phyloP scores from a whole-genome alignment of 306 rosid species.

The Rosa rugosa region DNA sequence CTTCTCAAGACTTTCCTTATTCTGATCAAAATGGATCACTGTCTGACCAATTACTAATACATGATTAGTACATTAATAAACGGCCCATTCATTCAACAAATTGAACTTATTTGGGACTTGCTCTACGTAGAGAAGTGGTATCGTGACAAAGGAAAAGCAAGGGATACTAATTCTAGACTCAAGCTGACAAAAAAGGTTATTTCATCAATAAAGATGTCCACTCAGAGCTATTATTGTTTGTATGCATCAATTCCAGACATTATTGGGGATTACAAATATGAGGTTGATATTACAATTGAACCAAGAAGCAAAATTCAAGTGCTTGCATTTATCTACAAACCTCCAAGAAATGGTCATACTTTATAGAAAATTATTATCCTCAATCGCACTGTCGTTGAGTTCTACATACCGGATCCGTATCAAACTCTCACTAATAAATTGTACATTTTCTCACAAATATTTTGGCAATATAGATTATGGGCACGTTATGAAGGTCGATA shows the following conservation, averaged over 20 bases:
- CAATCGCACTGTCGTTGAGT: constrained; percentile 71
- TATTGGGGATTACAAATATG: constrained; percentile 68
- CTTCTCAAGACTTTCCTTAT: constrained; percentile 48
- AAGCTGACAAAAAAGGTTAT: constrained; percentile 40
- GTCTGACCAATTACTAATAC: constrained; percentile 40
- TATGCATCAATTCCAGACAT: constrained; percentile 75
- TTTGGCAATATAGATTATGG: constrained; percentile 51
- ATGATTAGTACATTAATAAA: constrained; percentile 43
- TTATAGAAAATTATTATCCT: constrained; percentile 89
- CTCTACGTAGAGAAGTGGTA: constrained; percentile 55
- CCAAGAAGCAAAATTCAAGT: constrained; percentile 37
- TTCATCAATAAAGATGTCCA: constrained; percentile 46
- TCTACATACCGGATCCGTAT: constrained; percentile 51
- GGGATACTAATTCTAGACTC: constrained; percentile 89
- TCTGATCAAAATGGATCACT: constrained; percentile 53
- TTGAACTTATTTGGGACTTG: constrained; percentile 63
- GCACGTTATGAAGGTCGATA: constrained; percentile 40
- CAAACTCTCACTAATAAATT: constrained; percentile 44
- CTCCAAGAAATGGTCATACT: constrained; percentile 81
- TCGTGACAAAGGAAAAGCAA: constrained; percentile 85
- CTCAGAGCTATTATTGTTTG: constrained; percentile 42
- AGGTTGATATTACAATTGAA: constrained; percentile 33
- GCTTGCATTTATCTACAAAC: constrained; percentile 33
- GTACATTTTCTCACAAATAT: constrained; percentile 36
- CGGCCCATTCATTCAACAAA: constrained; percentile 17